Evolutionary conservation across 1,139 yeast genomes (phyloP), one percentile per base, ranked within the genome.

Genomic region (Scheffersomyces stambukii): DNA sequence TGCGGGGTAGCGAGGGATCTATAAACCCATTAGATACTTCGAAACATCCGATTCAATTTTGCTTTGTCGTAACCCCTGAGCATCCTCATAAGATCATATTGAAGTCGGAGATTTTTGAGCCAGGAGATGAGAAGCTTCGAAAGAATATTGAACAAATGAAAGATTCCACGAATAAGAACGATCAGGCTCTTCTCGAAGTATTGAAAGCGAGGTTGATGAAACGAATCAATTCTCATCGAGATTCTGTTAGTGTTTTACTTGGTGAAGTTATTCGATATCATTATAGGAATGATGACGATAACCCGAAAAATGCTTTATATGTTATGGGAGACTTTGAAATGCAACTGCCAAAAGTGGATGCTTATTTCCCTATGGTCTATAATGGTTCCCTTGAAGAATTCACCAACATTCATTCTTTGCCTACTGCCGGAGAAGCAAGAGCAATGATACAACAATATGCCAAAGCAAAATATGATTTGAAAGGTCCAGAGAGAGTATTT

Each of bases 341-440:
- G n/a, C n/a, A n/a, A n/a, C n/a, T n/a, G n/a, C n/a, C n/a, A n/a
- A n/a, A 25, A 25, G 15, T 29, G 7, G 24, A 24, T 7, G 20
- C 25, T 7, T 29, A 24, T 21, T 29, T 29, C 18, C 28, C 32
- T 4, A 23, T 31, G 9, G 12, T 31, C 6, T 13, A 31, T 10
- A 5, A 21, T 21, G 20, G 24, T 16, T 10, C 24, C 20, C 11
- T 35, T 8, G 5, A 20, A n/a, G 26, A 25, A 11, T 20, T 21
- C 19, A 14, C 20, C n/a, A 25, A 18, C 13, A 26, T 32, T 2
- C 18, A 25, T 7, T 11, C 23, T 6, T 10, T 29, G 9, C 35
- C 33, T 2, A 13, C 20, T 3, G n/a, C 27, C 8, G 15, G 21
- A 8, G 19, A 27, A 8, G 27, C 25, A 6, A 12, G 10, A 6